phyloP scores from a whole-genome alignment of 2,329 filamentous ascomycete species.

The Ascomycota sp. region DNA sequence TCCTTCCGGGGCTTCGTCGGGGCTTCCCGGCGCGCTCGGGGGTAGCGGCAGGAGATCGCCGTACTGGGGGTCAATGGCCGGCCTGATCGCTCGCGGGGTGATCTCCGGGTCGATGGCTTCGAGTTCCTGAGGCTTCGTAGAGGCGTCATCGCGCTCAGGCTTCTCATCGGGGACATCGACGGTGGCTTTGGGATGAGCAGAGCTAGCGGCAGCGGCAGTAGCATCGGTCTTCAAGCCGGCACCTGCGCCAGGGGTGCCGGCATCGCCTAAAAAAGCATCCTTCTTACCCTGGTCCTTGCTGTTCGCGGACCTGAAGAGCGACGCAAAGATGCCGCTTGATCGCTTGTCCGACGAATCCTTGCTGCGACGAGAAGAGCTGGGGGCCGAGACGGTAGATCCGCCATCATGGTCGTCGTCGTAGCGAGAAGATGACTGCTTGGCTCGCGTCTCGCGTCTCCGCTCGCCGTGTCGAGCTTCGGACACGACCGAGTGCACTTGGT shows the following conservation, averaged over 20 bases:
- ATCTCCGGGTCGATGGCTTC: constrained; percentile 36
- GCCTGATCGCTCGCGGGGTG: constrained; percentile 34
- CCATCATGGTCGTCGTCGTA: constrained; percentile 28
- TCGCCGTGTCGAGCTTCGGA: constrained; percentile 21
- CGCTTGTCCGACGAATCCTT: constrained; percentile 18
- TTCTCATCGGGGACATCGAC: constrained; percentile 20
- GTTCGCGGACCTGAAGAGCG: constrained; percentile 24
- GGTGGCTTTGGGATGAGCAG: constrained; percentile 24
- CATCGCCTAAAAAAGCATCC: constrained; percentile 52
- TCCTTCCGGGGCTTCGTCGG: constrained; percentile 14
- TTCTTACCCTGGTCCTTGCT: constrained; percentile 16
- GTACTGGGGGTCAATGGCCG: constrained; percentile 45
- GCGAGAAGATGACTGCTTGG: constrained; percentile 8
- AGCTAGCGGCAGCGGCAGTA: constrained; percentile 18
- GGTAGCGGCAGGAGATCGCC: constrained; percentile 44
- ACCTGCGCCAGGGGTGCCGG: constrained; percentile 50
- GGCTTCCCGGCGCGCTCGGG: constrained; percentile 35
- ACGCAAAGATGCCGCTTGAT: constrained; percentile 24
- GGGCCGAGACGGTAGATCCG: constrained; percentile 12
- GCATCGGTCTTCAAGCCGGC: constrained; percentile 37
- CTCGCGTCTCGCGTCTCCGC: constrained; percentile 13
- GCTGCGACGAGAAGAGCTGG: constrained; percentile 12
- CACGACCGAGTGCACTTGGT: constrained; percentile 27
- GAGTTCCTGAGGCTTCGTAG: constrained; percentile 7
- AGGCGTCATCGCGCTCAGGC: constrained; percentile 8